These are phyloP conservation scores for Ustilago hordei DNA, from an alignment of 1,284 basidiomycete species.

Conservation along the genomic window DNA sequence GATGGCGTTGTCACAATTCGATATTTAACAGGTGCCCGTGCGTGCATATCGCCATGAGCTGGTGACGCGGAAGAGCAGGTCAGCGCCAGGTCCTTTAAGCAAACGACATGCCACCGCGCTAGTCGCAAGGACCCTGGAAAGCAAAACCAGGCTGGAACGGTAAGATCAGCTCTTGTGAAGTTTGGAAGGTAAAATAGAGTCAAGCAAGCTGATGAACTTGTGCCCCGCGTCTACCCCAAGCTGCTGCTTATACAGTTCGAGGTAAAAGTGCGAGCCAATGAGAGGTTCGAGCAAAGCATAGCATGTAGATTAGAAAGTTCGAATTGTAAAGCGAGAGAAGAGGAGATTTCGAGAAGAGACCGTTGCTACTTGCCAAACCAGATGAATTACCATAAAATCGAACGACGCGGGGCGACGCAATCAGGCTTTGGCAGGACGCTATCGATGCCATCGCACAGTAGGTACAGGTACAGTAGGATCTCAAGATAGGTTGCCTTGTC, in stretches of 20 bases:
- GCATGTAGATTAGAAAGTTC: neutral
- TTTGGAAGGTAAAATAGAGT: neutral
- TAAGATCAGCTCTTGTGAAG: neutral
- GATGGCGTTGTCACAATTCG: constrained; percentile 7
- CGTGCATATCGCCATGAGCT: constrained; percentile 12
- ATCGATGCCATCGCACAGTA: neutral
- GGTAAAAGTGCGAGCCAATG: neutral
- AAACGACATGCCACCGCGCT: neutral
- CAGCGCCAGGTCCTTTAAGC: neutral
- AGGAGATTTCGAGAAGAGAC: neutral
- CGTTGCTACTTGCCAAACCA: neutral
- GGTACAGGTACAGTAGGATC: neutral
- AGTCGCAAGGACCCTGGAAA: neutral
- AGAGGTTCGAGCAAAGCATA: neutral
- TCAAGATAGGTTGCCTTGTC: neutral
- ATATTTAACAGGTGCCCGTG: neutral
- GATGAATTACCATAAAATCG: neutral
- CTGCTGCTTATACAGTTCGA: neutral
- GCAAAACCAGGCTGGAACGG: too few relatives aligned
- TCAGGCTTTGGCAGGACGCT: neutral
- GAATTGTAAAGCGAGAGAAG: neutral
- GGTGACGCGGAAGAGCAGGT: neutral
- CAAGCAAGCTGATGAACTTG: neutral
- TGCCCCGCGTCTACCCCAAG: neutral
- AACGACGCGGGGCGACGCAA: constrained; percentile 1